These are phyloP conservation scores for Phialemonium atrogriseum DNA, from an alignment of 2,329 filamentous ascomycete species.

Conservation along the genomic window DNA sequence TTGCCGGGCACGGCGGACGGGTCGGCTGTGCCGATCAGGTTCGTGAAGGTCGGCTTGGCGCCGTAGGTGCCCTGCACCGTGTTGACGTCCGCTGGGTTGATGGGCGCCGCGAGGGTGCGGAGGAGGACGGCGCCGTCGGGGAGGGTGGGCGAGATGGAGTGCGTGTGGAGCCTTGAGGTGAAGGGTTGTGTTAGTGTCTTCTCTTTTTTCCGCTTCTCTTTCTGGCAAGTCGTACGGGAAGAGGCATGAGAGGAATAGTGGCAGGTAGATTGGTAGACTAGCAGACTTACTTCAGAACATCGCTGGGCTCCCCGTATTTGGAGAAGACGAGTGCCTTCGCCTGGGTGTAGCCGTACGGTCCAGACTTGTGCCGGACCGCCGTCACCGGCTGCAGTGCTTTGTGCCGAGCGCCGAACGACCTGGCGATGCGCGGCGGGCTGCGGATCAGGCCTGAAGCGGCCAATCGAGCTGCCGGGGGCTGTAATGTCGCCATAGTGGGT, in stretches of 20 bases:
- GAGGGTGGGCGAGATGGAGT: constrained; percentile 70
- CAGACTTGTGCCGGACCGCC: constrained; percentile 42
- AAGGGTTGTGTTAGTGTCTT: constrained; percentile 3
- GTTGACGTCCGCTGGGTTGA: constrained; percentile 98
- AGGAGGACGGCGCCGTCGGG: constrained; percentile 61
- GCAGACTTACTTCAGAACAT: constrained; percentile 52
- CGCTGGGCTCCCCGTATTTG: constrained; percentile 64
- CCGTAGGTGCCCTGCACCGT: constrained; percentile 96
- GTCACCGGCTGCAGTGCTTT: constrained; percentile 5
- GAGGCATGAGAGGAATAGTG: not conserved
- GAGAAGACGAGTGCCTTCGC: constrained; percentile 74
- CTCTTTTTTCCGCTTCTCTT: too few relatives aligned
- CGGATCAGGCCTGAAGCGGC: not conserved
- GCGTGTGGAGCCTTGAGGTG: constrained; percentile 51
- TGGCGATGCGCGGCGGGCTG: not conserved
- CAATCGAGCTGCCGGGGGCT: not conserved
- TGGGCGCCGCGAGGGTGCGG: constrained; percentile 80
- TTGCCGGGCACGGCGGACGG: constrained; percentile 79
- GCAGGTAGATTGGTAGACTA: constrained; percentile 1
- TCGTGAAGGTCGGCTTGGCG: constrained; percentile 66
- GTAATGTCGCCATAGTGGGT: constrained; percentile 1
- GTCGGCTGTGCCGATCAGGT: constrained; percentile 61
- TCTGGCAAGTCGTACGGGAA: not conserved
- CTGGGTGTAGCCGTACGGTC: constrained; percentile 73
- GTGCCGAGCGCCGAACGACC: constrained; percentile 1